Percentiles rank a stretch among this genome's conserved stretches.
Conservation (phyloP, 2,329 filamentous ascomycete genomes). For the Meredithiella fracta region DNA sequence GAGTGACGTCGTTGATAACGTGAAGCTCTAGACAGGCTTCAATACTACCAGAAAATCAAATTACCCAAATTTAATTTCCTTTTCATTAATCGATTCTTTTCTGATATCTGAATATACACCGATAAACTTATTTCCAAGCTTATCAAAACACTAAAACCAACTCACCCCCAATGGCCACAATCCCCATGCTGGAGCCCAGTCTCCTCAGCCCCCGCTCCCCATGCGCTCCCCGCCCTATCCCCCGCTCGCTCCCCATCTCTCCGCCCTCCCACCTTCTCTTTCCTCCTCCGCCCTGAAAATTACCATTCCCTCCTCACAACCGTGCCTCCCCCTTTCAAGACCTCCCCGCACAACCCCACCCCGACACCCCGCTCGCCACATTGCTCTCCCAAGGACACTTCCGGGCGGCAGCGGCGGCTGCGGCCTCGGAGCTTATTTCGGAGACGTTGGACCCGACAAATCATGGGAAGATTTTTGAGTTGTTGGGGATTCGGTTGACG, state of each 20-base stretch:
- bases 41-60: too few relatives aligned
- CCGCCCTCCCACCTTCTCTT: slow-evolving; percentile 54
- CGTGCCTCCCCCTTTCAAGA: slow-evolving; percentile 50
- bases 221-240: slow-evolving; percentile 18
- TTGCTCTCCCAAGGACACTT: slow-evolving; percentile 63
- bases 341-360: slow-evolving; percentile 46
- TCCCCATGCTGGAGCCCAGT: slow-evolving; percentile 11
- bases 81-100: too few relatives aligned
- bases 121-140: too few relatives aligned
- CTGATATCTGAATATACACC: too few relatives aligned
- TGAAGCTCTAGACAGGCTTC: not conserved
- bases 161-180: slow-evolving; percentile 15
- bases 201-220: slow-evolving; percentile 14
- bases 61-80: too few relatives aligned
- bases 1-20: not conserved
- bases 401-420: slow-evolving; percentile 56
- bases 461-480: slow-evolving; percentile 49
- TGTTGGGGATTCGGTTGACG: slow-evolving; percentile 67
- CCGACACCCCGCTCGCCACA: slow-evolving; percentile 47
- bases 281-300: slow-evolving; percentile 61
- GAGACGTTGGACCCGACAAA: slow-evolving; percentile 38
- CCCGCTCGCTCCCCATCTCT: slow-evolving; percentile 13
- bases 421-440: slow-evolving; percentile 43
- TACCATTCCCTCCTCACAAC: slow-evolving; percentile 63
- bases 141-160: not conserved